phyloP scores from a whole-genome alignment of 2,329 filamentous ascomycete species.

The Penicillium glabrum region DNA sequence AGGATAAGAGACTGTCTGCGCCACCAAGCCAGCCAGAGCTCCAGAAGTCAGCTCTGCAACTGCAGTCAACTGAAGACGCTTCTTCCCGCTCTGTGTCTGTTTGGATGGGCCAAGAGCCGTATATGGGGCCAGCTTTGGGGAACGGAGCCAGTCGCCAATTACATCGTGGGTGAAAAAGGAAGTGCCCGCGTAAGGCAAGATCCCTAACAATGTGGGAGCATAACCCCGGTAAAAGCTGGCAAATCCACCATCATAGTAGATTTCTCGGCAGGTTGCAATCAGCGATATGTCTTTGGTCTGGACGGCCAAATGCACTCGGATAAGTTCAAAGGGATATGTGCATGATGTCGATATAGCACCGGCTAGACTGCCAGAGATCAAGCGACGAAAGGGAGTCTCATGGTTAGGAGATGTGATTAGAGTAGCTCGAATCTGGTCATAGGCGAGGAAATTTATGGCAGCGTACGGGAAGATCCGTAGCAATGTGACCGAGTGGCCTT shows the following conservation, averaged over 20 bases:
- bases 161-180: conserved; percentile 96
- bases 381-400: conserved; percentile 75
- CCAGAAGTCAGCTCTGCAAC: conserved; percentile 87
- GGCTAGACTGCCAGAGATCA: conserved; percentile 46
- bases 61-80: conserved; percentile 70
- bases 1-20: conserved; percentile 90
- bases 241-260: conserved; percentile 82
- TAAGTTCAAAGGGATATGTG: conserved; percentile 92
- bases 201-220: conserved; percentile 82
- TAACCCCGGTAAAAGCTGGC: conserved; percentile 96
- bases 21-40: conserved; percentile 81
- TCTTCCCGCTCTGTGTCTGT: conserved; percentile 40
- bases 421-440: conserved; percentile 85
- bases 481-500: conserved; percentile 91
- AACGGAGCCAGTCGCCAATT: conserved; percentile 79
- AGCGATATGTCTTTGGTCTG: conserved; percentile 79
- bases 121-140: conserved; percentile 64
- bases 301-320: conserved; percentile 88
- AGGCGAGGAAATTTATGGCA: conserved; percentile 95
- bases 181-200: conserved; percentile 94
- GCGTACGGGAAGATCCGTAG: conserved; percentile 96
- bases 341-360: conserved; percentile 92
- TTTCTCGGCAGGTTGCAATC: conserved; percentile 74
- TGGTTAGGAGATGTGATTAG: conserved; percentile 70
- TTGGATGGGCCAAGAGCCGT: conserved; percentile 63